phyloP scores from a whole-genome alignment of 2,329 filamentous ascomycete genomes.

The Coniochaeta sp. region DNA sequence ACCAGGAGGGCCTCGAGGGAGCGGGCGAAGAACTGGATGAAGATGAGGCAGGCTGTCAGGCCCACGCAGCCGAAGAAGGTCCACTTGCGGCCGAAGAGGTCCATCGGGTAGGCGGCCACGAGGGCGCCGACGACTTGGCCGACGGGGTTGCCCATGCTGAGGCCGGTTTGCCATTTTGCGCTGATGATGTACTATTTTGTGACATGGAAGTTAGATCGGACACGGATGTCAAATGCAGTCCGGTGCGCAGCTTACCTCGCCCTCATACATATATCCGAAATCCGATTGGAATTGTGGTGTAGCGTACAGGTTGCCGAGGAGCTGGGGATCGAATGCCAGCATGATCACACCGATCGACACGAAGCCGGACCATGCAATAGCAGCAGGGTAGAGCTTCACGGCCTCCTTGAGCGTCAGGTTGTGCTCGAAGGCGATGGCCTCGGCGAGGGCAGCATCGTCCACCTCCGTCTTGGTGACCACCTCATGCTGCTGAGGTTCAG shows the following conservation, averaged over 20 bases:
- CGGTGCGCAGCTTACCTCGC: slow-evolving; percentile 17
- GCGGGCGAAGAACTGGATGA: slow-evolving; percentile 56
- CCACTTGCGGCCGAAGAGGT: slow-evolving; percentile 35
- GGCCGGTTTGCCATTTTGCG: slow-evolving; percentile 38
- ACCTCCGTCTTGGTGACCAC: neutral
- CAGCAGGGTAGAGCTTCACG: slow-evolving; percentile 34
- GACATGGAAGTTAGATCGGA: neutral
- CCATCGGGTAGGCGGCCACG: slow-evolving; percentile 38
- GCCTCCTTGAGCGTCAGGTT: slow-evolving; percentile 31
- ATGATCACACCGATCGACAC: slow-evolving; percentile 55
- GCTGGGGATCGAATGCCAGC: slow-evolving; percentile 57
- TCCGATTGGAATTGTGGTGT: slow-evolving; percentile 50
- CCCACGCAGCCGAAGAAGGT: slow-evolving; percentile 37
- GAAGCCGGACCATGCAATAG: slow-evolving; percentile 49
- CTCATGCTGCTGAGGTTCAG: neutral
- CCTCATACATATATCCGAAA: slow-evolving; percentile 45
- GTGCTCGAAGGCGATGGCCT: slow-evolving; percentile 33
- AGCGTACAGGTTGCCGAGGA: slow-evolving; percentile 56
- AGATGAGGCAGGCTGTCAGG: slow-evolving; percentile 45
- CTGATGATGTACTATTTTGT: slow-evolving; percentile 25
- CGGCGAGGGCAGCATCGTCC: slow-evolving; percentile 18
- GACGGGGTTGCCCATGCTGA: slow-evolving; percentile 47
- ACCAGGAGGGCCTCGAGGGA: slow-evolving; percentile 49
- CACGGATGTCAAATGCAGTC: too few species aligned
- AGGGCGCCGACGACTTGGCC: slow-evolving; percentile 51